Conservation (phyloP, 164 flowering plant genomes). For the Platanus orientalis region DNA sequence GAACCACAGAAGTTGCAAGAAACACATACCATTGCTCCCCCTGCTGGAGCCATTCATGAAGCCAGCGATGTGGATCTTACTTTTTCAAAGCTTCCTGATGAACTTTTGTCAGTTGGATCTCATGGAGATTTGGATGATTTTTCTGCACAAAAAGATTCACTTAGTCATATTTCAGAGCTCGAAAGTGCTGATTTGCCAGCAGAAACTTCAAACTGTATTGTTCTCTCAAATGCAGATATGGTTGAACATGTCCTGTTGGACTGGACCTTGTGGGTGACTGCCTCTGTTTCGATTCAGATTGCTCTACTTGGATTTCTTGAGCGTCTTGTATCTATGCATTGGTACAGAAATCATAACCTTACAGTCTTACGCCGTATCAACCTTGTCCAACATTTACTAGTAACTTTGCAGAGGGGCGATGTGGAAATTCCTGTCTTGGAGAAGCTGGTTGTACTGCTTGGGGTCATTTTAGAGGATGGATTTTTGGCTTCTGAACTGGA, state of each 20-base stretch:
- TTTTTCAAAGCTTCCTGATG: slow-evolving; percentile 61
- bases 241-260: slow-evolving; percentile 81
- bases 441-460: slow-evolving; percentile 68
- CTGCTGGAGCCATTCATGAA: slow-evolving; percentile 34
- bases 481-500: slow-evolving; percentile 73
- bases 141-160: slow-evolving; percentile 61
- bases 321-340: slow-evolving; percentile 77
- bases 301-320: slow-evolving; percentile 72
- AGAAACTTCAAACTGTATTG: slow-evolving; percentile 77
- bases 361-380: slow-evolving; percentile 66
- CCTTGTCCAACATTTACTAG: slow-evolving; percentile 74
- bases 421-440: slow-evolving; percentile 78
- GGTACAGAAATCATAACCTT: slow-evolving; percentile 79
- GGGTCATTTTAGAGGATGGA: slow-evolving; percentile 78
- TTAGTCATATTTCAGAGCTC: slow-evolving; percentile 69
- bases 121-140: slow-evolving; percentile 76
- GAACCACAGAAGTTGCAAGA: slow-evolving; percentile 54
- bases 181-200: slow-evolving; percentile 46
- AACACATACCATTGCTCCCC: slow-evolving; percentile 25
- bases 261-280: slow-evolving; percentile 85
- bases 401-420: slow-evolving; percentile 79
- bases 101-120: slow-evolving; percentile 59
- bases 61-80: slow-evolving; percentile 46
- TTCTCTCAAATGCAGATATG: slow-evolving; percentile 77
- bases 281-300: slow-evolving; percentile 65